These are phyloP conservation scores for Botrytis byssoidea DNA, from an alignment of 2,329 filamentous ascomycete genomes.

Conservation along the genomic window DNA sequence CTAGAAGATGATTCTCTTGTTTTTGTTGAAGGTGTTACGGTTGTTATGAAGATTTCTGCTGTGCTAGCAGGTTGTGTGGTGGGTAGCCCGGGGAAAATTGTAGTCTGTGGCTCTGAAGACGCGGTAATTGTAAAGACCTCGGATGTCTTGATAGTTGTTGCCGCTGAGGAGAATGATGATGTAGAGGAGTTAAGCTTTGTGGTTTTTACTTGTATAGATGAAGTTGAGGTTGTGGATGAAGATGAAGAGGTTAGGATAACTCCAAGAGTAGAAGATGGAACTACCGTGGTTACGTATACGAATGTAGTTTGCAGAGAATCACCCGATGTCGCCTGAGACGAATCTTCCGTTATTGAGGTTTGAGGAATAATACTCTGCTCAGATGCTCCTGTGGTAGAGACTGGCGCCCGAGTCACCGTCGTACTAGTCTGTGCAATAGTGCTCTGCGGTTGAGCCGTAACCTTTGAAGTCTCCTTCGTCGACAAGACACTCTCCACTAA, in stretches of 20 bases:
- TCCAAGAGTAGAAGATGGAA: not conserved
- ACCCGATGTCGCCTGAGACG: not conserved
- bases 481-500: too few relatives aligned
- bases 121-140: not conserved
- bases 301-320: not conserved
- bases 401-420: not conserved
- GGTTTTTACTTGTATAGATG: not conserved
- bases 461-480: not conserved
- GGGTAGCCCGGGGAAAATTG: not conserved
- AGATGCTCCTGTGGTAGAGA: too few relatives aligned
- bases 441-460: not conserved
- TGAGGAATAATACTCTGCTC: not conserved
- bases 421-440: not conserved
- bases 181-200: not conserved
- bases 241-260: not conserved
- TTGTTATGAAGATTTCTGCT: not conserved
- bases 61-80: constrained; percentile 5
- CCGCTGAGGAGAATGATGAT: not conserved
- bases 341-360: not conserved
- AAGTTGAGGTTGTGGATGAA: not conserved
- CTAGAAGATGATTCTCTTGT: not conserved
- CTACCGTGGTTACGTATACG: not conserved
- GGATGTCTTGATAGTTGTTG: not conserved
- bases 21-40: not conserved
- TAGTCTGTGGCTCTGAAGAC: not conserved